Conservation (phyloP, 1,284 basidiomycete species). For the Tylopilus sp. region DNA sequence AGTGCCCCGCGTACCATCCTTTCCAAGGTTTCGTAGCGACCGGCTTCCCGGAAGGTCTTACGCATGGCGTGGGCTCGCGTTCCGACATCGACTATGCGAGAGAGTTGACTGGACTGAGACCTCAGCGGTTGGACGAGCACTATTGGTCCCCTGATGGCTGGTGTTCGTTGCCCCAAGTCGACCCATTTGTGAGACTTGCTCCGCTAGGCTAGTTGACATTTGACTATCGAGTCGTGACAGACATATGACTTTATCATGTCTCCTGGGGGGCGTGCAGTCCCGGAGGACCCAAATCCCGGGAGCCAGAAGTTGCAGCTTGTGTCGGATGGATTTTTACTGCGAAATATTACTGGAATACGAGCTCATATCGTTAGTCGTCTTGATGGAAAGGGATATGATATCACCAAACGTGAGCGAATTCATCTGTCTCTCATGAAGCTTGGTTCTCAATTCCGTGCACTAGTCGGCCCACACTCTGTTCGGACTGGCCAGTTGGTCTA, state of each 20-base stretch:
- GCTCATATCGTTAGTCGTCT: slow-evolving; percentile 72
- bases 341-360: slow-evolving; percentile 74
- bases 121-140: slow-evolving; percentile 48
- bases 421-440: background rate
- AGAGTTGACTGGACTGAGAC: slow-evolving; percentile 53
- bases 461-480: slow-evolving; percentile 82
- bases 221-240: slow-evolving; percentile 36
- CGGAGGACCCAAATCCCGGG: slow-evolving; percentile 70
- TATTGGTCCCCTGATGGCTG: slow-evolving; percentile 66
- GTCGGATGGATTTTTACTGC: slow-evolving; percentile 68
- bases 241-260: slow-evolving; percentile 79
- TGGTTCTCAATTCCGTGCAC: slow-evolving; percentile 7
- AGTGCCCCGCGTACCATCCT: slow-evolving; percentile 69
- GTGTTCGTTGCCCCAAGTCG: slow-evolving; percentile 68
- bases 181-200: slow-evolving; percentile 59
- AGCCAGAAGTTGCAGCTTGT: slow-evolving; percentile 60
- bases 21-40: slow-evolving; percentile 36
- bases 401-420: slow-evolving; percentile 66
- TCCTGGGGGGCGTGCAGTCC: slow-evolving; percentile 45
- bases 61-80: slow-evolving; percentile 66
- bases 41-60: slow-evolving; percentile 42
- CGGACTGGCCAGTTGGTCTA: slow-evolving; percentile 77
- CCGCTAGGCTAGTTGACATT: background rate
- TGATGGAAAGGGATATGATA: slow-evolving; percentile 84
- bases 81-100: slow-evolving; percentile 77